Conservation (phyloP, 352 stramenopile genomes). For the Phytophthora citrophthora region DNA sequence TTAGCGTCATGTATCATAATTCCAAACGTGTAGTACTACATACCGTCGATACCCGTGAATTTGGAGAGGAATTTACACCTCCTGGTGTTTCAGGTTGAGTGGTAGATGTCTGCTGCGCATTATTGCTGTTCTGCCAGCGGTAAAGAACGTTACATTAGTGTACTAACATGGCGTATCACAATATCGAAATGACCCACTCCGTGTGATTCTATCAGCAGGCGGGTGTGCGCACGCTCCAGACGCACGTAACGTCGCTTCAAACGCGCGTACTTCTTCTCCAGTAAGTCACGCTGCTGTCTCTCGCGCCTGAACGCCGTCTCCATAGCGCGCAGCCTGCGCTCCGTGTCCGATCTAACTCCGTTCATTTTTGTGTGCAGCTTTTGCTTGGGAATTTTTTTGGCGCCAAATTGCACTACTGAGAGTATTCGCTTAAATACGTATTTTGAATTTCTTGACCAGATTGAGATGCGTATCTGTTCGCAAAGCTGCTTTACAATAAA, state of each 20-base stretch:
- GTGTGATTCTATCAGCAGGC: conserved; percentile 42
- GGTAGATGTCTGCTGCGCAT: neutral
- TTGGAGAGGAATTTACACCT: conserved; percentile 16
- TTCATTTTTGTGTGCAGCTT: conserved; percentile 12
- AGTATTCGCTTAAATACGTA: neutral
- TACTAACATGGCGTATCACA: neutral
- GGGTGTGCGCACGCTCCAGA: conserved; percentile 58
- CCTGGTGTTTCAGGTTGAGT: conserved; percentile 7
- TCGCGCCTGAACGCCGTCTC: conserved; percentile 57
- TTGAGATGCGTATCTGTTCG: no score
- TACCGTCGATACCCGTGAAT: conserved; percentile 29
- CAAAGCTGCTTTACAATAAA: no score
- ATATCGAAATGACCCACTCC: conserved; percentile 20
- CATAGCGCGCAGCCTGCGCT: conserved; percentile 46
- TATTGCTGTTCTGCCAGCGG: conserved; percentile 11
- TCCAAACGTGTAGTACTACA: neutral
- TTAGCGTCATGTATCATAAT: conserved; percentile 15
- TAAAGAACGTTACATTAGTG: conserved; percentile 2
- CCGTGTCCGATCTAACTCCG: conserved; percentile 17
- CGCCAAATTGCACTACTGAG: conserved; percentile 9
- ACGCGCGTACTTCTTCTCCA: conserved; percentile 75
- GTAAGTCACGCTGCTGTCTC: conserved; percentile 50
- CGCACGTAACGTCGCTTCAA: conserved; percentile 74
- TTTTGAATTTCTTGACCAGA: neutral
- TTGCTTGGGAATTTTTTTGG: conserved; percentile 3